Percentiles rank a stretch among this genome's conserved stretches.
phyloP scores from a whole-genome alignment of 176 grass and related monocot genomes.

The Oryza meridionalis region DNA sequence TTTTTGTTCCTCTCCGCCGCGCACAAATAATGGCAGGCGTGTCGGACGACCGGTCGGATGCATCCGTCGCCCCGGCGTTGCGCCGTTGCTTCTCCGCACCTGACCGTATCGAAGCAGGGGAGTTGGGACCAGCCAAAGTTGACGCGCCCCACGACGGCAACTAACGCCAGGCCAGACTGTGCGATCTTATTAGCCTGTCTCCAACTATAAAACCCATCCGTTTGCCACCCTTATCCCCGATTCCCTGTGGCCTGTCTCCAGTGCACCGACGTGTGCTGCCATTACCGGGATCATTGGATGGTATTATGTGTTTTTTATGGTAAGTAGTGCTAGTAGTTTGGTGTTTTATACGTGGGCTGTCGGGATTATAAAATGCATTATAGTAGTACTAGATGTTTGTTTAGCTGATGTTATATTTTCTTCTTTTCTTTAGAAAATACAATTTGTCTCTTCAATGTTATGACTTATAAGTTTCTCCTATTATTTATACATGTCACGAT shows the following conservation, averaged over 20 bases:
- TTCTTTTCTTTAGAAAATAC: no score
- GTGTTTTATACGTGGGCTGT: no score
- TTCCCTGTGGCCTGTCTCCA: not conserved
- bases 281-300: not conserved
- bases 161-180: slow-evolving; percentile 40
- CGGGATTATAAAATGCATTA: no score
- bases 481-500: no score
- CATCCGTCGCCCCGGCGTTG: not conserved
- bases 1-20: not conserved
- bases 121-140: slow-evolving; percentile 44
- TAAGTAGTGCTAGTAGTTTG: no score
- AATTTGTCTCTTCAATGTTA: no score
- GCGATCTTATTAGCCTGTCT: slow-evolving; percentile 40
- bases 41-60: not conserved
- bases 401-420: no score
- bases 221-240: not conserved
- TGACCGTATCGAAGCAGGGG: slow-evolving; percentile 35
- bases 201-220: slow-evolving; percentile 41
- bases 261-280: slow-evolving; percentile 31
- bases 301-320: no score
- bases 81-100: slow-evolving; percentile 17
- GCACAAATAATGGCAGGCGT: slow-evolving; percentile 6
- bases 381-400: no score
- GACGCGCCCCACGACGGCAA: slow-evolving; percentile 56
- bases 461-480: no score